These are phyloP conservation scores for Tirmania nivea DNA, from an alignment of 495 filamentous ascomycete genomes.

Conservation along the genomic window DNA sequence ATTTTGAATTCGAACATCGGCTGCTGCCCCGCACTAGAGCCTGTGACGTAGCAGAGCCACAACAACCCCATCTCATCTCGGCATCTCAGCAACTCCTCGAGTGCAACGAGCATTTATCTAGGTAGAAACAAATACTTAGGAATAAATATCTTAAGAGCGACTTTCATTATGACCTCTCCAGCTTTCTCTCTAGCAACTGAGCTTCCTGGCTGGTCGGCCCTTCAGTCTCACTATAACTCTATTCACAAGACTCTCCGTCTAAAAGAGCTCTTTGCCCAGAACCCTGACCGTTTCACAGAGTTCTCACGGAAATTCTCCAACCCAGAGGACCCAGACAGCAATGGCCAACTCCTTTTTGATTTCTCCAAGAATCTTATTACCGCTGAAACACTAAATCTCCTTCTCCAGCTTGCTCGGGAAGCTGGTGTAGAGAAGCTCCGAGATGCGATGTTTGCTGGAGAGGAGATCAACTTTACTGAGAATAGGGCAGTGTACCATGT, in stretches of 20 bases:
- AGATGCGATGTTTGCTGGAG: conserved; percentile 89
- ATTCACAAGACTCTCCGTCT: conserved; percentile 75
- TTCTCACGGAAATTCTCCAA: conserved; percentile 57
- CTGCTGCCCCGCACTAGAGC: too few relatives aligned
- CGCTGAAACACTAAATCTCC: conserved; percentile 67
- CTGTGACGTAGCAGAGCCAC: too few relatives aligned
- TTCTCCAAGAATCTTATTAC: conserved; percentile 98
- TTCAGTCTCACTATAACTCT: conserved; percentile 35
- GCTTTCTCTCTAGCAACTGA: conserved; percentile 19
- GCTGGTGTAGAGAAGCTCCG: conserved; percentile 77
- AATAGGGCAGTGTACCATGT: conserved; percentile 87
- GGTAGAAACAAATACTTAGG: too few relatives aligned
- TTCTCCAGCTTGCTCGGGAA: conserved; percentile 77
- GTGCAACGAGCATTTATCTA: too few relatives aligned
- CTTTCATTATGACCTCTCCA: too few relatives aligned
- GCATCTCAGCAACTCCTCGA: too few relatives aligned
- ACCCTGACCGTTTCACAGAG: conserved; percentile 50
- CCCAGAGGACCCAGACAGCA: conserved; percentile 42
- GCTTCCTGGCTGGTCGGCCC: conserved; percentile 62
- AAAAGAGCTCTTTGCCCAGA: conserved; percentile 77
- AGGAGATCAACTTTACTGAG: conserved; percentile 99
- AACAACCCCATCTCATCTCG: too few relatives aligned
- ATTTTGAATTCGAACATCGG: too few relatives aligned
- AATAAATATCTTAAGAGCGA: too few relatives aligned
- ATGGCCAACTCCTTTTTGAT: conserved; percentile 49